phyloP scores from a whole-genome alignment of 2,329 filamentous ascomycete species.

The Phialophora chinensis region DNA sequence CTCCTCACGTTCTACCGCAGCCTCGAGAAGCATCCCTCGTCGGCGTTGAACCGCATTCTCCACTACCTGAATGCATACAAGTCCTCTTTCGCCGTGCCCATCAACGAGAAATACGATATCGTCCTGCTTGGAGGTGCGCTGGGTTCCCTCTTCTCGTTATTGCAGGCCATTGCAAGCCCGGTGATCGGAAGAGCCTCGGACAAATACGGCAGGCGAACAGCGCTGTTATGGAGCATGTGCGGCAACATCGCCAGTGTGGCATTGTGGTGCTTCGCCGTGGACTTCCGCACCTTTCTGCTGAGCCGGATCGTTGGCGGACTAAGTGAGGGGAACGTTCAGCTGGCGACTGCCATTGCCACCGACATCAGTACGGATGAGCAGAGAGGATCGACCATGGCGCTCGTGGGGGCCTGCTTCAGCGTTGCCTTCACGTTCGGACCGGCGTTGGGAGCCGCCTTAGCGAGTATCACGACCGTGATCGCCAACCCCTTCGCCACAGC shows the following conservation, averaged over 20 bases:
- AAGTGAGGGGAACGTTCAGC: slow-evolving; percentile 95
- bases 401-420: slow-evolving; percentile 95
- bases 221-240: slow-evolving; percentile 86
- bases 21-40: slow-evolving; percentile 68
- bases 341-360: slow-evolving; percentile 93
- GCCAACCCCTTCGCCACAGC: slow-evolving; percentile 94
- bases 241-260: slow-evolving; percentile 93
- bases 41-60: slow-evolving; percentile 79
- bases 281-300: slow-evolving; percentile 95
- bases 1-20: slow-evolving; percentile 96
- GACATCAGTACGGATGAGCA: slow-evolving; percentile 88
- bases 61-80: slow-evolving; percentile 92
- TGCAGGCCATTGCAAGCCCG: slow-evolving; percentile 90
- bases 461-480: slow-evolving; percentile 75
- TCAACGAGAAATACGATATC: slow-evolving; percentile 96
- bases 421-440: slow-evolving; percentile 97
- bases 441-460: slow-evolving; percentile 84
- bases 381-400: slow-evolving; percentile 89
- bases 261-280: slow-evolving; percentile 89
- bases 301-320: slow-evolving; percentile 89
- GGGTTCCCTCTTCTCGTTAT: slow-evolving; percentile 88
- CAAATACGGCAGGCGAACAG: slow-evolving; percentile 81
- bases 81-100: slow-evolving; percentile 85
- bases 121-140: slow-evolving; percentile 92
- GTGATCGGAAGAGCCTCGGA: slow-evolving; percentile 90